Evolutionary conservation across 495 filamentous ascomycete genomes (phyloP).

Genomic region (Astrothelium macrocarpum): DNA sequence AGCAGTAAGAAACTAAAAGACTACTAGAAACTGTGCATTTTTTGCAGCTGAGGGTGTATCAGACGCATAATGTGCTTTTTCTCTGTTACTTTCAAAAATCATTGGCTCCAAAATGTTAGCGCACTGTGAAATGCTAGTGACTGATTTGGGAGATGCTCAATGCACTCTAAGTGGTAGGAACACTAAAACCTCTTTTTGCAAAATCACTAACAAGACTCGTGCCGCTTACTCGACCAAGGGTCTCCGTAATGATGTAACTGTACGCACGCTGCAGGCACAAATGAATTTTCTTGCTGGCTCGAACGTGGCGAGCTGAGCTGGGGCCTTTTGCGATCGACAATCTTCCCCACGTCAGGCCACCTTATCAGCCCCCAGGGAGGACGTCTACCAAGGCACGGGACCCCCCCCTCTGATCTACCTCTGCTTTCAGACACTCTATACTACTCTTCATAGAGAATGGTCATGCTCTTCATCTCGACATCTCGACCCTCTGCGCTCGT

Average conservation of each 20-base stretch:
- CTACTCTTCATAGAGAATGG: not conserved
- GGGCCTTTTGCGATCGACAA: not conserved
- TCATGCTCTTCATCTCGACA: not conserved
- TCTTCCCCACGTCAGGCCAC: not conserved
- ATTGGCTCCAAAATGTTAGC: too few relatives aligned
- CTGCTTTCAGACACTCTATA: not conserved
- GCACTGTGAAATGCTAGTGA: too few relatives aligned
- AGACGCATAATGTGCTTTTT: too few relatives aligned
- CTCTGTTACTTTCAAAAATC: too few relatives aligned
- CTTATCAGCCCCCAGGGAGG: conserved; percentile 3
- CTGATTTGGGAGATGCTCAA: too few relatives aligned
- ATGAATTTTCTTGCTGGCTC: not conserved
- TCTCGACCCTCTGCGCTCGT: not conserved
- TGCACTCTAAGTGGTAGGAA: too few relatives aligned
- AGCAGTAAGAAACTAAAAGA: too few relatives aligned
- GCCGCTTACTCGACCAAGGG: too few relatives aligned
- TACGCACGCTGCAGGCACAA: not conserved
- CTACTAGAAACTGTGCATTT: too few relatives aligned
- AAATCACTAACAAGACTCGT: too few relatives aligned
- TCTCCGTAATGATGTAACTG: not conserved
- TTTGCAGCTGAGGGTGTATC: too few relatives aligned
- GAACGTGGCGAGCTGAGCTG: not conserved
- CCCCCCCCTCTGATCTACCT: not conserved
- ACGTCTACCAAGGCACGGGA: not conserved
- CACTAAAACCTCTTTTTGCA: too few relatives aligned